phyloP scores from a whole-genome alignment of 805 yeast species.

The Saccharomycopsis lassenensis region DNA sequence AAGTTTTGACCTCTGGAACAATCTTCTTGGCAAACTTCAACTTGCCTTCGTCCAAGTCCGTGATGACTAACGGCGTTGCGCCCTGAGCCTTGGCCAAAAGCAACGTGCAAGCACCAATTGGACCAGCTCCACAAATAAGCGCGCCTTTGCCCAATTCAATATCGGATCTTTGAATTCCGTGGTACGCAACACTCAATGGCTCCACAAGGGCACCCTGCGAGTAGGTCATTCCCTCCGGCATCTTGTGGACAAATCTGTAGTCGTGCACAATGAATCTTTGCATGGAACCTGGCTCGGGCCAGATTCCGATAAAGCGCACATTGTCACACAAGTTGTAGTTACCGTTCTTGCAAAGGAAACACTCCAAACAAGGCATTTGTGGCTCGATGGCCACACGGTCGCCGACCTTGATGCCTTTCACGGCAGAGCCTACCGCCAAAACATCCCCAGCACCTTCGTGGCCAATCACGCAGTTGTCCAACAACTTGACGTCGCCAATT shows the following conservation, averaged over 20 bases:
- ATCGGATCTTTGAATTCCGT: constrained; percentile 39
- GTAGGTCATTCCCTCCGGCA: constrained; percentile 34
- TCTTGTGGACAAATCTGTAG: constrained; percentile 26
- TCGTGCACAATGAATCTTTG: constrained; percentile 28
- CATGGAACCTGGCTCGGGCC: constrained; percentile 31
- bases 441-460: constrained; percentile 38
- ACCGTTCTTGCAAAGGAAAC: constrained; percentile 30
- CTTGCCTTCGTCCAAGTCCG: constrained; percentile 36
- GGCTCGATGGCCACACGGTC: constrained; percentile 45
- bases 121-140: constrained; percentile 46
- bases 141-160: constrained; percentile 39
- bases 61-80: constrained; percentile 40
- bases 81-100: constrained; percentile 41
- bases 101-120: constrained; percentile 43
- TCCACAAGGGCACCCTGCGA: constrained; percentile 47
- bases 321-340: constrained; percentile 31
- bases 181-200: constrained; percentile 43
- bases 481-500: constrained; percentile 37
- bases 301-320: constrained; percentile 29
- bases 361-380: constrained; percentile 38
- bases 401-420: constrained; percentile 33
- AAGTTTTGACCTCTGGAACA: constrained; percentile 37
- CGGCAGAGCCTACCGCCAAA: constrained; percentile 38
- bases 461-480: constrained; percentile 31
- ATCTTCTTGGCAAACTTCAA: constrained; percentile 35